These are phyloP conservation scores for Podaxis rugospora DNA, from an alignment of 768 basidiomycete genomes.

Conservation along the genomic window DNA sequence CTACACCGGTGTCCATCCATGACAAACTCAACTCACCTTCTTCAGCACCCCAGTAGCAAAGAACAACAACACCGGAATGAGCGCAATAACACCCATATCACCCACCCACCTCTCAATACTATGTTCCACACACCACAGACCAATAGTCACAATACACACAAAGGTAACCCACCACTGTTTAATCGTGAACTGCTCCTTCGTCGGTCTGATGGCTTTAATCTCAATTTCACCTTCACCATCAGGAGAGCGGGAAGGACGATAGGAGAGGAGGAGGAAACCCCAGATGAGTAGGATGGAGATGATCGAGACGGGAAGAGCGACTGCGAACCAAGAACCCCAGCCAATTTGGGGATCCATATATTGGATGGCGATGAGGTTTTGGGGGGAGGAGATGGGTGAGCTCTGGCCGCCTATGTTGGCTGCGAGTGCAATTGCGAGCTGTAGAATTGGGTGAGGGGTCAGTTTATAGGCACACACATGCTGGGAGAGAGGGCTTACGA, in stretches of 20 bases:
- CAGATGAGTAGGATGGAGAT: conserved; percentile 89
- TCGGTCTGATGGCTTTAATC: conserved; percentile 81
- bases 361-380: conserved; percentile 91
- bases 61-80: conserved; percentile 89
- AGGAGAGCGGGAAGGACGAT: conserved; percentile 67
- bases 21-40: conserved; percentile 51
- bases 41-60: conserved; percentile 91
- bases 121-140: conserved; percentile 86
- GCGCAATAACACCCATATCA: conserved; percentile 97
- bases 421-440: conserved; percentile 97
- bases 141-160: conserved; percentile 82
- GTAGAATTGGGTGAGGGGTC: neutral
- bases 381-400: conserved; percentile 96
- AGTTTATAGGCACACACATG: neutral
- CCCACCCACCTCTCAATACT: conserved; percentile 72
- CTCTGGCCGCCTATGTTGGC: conserved; percentile 98
- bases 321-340: conserved; percentile 93
- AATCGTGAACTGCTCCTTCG: conserved; percentile 71
- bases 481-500: conserved; percentile 49
- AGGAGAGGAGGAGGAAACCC: conserved; percentile 81
- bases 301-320: conserved; percentile 86
- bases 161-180: conserved; percentile 90
- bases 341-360: conserved; percentile 82
- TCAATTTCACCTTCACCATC: conserved; percentile 75
- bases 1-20: neutral